Evolutionary conservation across 345 rosid genomes (phyloP).

Genomic region (Adansonia digitata): DNA sequence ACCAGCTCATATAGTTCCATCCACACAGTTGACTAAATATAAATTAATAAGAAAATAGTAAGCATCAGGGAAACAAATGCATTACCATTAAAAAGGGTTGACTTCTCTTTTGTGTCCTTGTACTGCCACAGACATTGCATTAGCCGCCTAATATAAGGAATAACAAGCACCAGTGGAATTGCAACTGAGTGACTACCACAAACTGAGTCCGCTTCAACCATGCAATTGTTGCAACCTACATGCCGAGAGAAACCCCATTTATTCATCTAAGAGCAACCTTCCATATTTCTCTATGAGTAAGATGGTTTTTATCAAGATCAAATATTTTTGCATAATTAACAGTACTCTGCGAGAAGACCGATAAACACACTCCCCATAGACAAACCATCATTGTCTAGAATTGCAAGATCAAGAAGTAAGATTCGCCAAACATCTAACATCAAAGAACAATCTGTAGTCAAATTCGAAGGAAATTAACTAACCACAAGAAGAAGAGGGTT

Average conservation of each 20-base stretch:
- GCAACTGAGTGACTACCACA: constrained; percentile 93
- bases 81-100: constrained; percentile 78
- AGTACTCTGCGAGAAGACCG: constrained; percentile 80
- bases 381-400: constrained; percentile 66
- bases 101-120: constrained; percentile 79
- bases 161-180: constrained; percentile 81
- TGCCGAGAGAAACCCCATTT: constrained; percentile 17
- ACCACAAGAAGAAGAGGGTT: constrained; percentile 97
- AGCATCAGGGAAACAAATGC: background rate
- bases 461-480: constrained; percentile 20
- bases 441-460: background rate
- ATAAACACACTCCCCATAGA: constrained; percentile 89
- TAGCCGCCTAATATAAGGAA: constrained; percentile 79
- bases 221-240: constrained; percentile 95
- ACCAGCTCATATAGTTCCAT: background rate
- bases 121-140: constrained; percentile 90
- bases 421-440: background rate
- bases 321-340: constrained; percentile 75
- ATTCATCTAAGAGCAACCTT: constrained; percentile 46
- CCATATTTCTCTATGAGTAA: constrained; percentile 85
- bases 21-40: background rate
- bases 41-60: background rate
- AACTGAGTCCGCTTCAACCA: constrained; percentile 98
- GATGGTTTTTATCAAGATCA: constrained; percentile 82
- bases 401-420: constrained; percentile 4